Base-by-base conservation (phyloP, 2,329 filamentous ascomycete genomes). In the Diaporthe vexans region DNA sequence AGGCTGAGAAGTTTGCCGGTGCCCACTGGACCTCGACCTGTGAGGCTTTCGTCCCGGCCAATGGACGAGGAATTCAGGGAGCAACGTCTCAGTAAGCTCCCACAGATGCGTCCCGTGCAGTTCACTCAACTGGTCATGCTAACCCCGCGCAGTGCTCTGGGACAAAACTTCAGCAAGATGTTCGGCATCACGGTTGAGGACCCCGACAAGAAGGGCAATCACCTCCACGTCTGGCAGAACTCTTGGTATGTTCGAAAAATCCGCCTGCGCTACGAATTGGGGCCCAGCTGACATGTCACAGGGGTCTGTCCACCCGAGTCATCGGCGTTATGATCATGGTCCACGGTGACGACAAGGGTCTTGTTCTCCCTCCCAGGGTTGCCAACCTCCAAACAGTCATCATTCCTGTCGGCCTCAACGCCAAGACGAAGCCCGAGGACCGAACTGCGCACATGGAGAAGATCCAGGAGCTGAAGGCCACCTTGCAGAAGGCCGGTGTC, bases 281-380 rank as follows among this genome's bases (percentile, higher is more conserved):
- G 4, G 8, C 15, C 13, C 10, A 13, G 10, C 63, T 68, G 48
- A 68, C 48, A 29, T 26, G 48, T 19, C 46, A 68, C 33, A 68
- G 63, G 70, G 97, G 97, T 85, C 91, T 99, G 76, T 98, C 96
- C 1, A 99, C 97, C 72, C 95, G 97, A 82, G 95, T 96, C 73
- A 97, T 99, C 78, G 97, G 97, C 86, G 95, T 98, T 83, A 98
- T 98, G 96, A 94, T 98, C 81, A 97, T 99, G 92, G 95, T 97
- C 76, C 97, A 99, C 85, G 93, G 95, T 80, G 97, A 99, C 82
- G 94, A 99, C 86, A 96, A 96, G 85, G 97, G 97, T 77, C 89
- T 99, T 24, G 95, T 98, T 76, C 91, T 98, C 70, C 97, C 97
- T 82, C 97, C 97, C 54, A 91, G 95, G 73, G 94, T 98, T 70